Conservation (phyloP, 495 filamentous ascomycete species). For the Aspergillus avenaceus region DNA sequence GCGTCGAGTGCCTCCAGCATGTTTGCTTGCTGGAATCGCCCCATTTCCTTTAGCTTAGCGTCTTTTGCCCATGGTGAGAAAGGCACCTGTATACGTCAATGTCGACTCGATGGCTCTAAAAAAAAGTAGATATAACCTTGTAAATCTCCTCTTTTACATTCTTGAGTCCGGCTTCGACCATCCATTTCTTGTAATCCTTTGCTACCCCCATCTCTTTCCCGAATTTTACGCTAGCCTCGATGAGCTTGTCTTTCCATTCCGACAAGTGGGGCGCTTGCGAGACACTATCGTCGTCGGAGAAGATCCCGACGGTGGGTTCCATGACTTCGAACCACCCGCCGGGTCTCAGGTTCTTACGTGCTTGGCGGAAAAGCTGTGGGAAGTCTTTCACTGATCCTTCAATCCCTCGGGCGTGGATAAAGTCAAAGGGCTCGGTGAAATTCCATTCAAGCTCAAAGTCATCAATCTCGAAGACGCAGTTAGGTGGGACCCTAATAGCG, state of each 20-base stretch:
- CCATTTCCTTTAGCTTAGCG: background rate
- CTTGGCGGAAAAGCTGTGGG: slow-evolving; percentile 17
- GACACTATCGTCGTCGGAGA: slow-evolving; percentile 29
- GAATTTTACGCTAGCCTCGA: slow-evolving; percentile 14
- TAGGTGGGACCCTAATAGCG: slow-evolving; percentile 34
- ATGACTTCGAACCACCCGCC: slow-evolving; percentile 40
- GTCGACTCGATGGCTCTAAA: background rate
- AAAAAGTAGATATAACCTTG: slow-evolving; percentile 6
- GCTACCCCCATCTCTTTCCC: slow-evolving; percentile 26
- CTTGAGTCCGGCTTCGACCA: slow-evolving; percentile 31
- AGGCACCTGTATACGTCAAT: slow-evolving; percentile 4
- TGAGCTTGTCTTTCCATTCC: slow-evolving; percentile 19
- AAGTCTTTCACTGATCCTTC: slow-evolving; percentile 29
- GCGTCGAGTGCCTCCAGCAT: slow-evolving; percentile 8
- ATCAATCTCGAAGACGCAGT: slow-evolving; percentile 25
- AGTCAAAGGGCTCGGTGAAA: slow-evolving; percentile 23
- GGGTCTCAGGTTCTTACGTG: slow-evolving; percentile 26
- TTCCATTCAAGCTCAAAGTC: slow-evolving; percentile 29
- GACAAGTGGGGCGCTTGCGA: slow-evolving; percentile 25
- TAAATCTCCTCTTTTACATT: slow-evolving; percentile 26
- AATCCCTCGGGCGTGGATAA: slow-evolving; percentile 32
- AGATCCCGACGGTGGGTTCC: slow-evolving; percentile 30
- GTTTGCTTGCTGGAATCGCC: slow-evolving; percentile 4
- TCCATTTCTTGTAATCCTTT: slow-evolving; percentile 24
- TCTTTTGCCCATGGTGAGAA: slow-evolving; percentile 12